phyloP scores from a whole-genome alignment of 371 early-diverging fungal species.

The Entomophthora muscae region DNA sequence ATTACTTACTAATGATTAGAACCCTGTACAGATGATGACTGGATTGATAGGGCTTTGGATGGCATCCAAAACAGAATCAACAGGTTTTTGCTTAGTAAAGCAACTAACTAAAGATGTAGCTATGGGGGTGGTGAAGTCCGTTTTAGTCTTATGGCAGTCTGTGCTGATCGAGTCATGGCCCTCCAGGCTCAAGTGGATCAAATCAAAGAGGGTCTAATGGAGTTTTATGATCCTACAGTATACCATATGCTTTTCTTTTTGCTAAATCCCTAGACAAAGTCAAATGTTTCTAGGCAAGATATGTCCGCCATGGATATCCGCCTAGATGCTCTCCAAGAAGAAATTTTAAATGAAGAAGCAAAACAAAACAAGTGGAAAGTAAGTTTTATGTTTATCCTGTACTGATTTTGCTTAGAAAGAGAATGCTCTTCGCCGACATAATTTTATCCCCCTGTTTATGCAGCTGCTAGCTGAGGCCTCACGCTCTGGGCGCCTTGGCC shows the following conservation, averaged over 20 bases:
- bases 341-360: not conserved
- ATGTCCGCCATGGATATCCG: not conserved
- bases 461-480: not conserved
- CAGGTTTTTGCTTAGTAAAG: conserved; percentile 15
- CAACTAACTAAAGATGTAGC: conserved; percentile 4
- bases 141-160: conserved; percentile 77
- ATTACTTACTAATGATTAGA: conserved; percentile 18
- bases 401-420: not conserved
- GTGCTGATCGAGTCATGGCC: conserved; percentile 26
- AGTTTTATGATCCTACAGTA: not conserved
- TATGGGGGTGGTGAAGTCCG: conserved; percentile 49
- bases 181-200: not conserved
- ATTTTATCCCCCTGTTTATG: not conserved
- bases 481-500: not conserved
- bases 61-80: conserved; percentile 58
- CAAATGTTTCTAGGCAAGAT: not conserved
- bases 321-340: not conserved
- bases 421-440: not conserved
- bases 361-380: not conserved
- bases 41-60: conserved; percentile 46
- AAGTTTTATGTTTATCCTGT: not conserved
- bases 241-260: not conserved
- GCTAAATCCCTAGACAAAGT: not conserved
- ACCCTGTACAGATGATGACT: conserved; percentile 35
- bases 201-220: not conserved